Evolutionary conservation across 2,329 filamentous ascomycete species (phyloP), one percentile per base, ranked within the genome.

Genomic region (Metarhizium brunneum): DNA sequence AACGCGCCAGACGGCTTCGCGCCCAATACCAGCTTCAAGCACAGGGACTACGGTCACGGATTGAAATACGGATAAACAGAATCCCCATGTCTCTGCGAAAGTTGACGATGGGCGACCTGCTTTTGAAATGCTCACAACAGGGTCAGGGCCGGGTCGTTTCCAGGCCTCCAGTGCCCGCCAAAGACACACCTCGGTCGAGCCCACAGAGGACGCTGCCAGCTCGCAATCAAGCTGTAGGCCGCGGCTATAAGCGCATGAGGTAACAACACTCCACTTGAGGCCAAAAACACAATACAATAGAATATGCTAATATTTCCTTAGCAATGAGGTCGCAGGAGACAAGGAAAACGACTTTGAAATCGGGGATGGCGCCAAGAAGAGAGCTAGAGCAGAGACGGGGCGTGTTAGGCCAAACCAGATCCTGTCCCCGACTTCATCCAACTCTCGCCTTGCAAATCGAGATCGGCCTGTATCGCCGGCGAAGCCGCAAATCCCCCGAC

Each of bases 21-120:
- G 87, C 92, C 6, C 91, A 95, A 69, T 96, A 95, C 74, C 86
- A 87, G 57, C 80, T 95, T 10, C 92, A 96, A 71, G 88, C 91
- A 25, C 88, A 92, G 69, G 88, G 88, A 59, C 80, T 97, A 43
- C 83, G 88, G 58, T 86, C 90, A 58, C 86, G 92, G 58, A 86
- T 99, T 53, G 92, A 96, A 71, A 88, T 95, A 73, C 88, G 94
- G 72, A 82, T 97, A 69, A 96, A 96, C 68, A 86, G 94, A 54
- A 94, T 97, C 53, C 94, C 94, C 7, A 81, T 84, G 63, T 80
- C 85, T 16, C 74, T 96, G 60, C 85, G 92, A 57, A 88, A 87
- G 65, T 79, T 84, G 59, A 95, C 83, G 56, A 92, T 99, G 79
- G 84, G 85, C 55, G 92, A 96, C 48, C 77, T 97, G 8, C 69